These are phyloP conservation scores for Lentinula sp. DNA, from an alignment of 768 basidiomycete genomes.

Conservation along the genomic window DNA sequence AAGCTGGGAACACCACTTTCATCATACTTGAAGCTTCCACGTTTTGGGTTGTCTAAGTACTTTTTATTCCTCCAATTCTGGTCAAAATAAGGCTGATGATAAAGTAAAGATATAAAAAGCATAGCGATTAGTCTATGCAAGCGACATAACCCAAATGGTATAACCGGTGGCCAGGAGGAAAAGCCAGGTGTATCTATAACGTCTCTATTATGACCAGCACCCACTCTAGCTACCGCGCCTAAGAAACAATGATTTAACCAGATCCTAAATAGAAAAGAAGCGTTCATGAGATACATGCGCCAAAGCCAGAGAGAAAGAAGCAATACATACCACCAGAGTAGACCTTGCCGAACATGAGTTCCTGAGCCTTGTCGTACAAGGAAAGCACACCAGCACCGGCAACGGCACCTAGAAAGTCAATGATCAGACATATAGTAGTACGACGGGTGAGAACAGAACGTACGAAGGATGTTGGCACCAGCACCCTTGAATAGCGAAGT, in stretches of 20 bases:
- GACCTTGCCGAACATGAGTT: slow-evolving; percentile 97
- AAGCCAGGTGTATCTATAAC: background rate
- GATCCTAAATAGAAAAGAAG: slow-evolving; percentile 26
- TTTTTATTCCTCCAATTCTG: slow-evolving; percentile 1
- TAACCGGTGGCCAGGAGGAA: background rate
- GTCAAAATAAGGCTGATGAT: background rate
- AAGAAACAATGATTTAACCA: slow-evolving; percentile 27
- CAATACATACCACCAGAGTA: slow-evolving; percentile 83
- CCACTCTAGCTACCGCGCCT: background rate
- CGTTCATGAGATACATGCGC: slow-evolving; percentile 1
- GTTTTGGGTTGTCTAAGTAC: background rate
- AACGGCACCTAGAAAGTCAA: slow-evolving; percentile 42
- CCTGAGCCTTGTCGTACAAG: slow-evolving; percentile 97
- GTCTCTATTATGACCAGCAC: background rate
- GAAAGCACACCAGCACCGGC: slow-evolving; percentile 99
- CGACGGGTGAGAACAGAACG: slow-evolving; percentile 13
- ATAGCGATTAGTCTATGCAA: background rate
- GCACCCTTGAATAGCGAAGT: slow-evolving; percentile 86
- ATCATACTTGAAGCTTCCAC: too few species aligned
- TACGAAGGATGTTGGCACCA: slow-evolving; percentile 81
- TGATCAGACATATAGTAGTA: background rate
- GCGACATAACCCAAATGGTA: background rate
- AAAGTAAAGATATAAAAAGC: slow-evolving; percentile 2
- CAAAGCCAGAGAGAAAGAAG: background rate
- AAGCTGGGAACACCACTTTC: too few species aligned